These are phyloP conservation scores for Rhodotorula sp. DNA, from an alignment of 1,284 basidiomycete species.

Conservation along the genomic window DNA sequence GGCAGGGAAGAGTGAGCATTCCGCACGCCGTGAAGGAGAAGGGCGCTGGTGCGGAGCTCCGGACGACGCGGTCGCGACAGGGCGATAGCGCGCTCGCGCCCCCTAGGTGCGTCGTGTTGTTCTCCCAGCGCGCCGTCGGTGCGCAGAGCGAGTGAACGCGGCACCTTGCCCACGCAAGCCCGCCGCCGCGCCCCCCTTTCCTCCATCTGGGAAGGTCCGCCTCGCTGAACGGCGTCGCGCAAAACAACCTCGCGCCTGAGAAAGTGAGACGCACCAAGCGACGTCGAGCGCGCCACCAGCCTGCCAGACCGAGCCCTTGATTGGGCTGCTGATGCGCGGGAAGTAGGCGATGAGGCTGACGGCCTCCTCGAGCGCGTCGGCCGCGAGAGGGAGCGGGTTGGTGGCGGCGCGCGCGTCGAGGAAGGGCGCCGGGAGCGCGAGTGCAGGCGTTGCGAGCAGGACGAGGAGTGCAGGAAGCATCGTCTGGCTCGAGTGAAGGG, in stretches of 20 bases:
- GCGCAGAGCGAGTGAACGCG: too few relatives aligned
- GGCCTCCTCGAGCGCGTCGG: not conserved
- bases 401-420: conserved; percentile 1
- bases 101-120: too few relatives aligned
- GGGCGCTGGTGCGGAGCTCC: not conserved
- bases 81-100: not conserved
- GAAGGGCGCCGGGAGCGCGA: not conserved
- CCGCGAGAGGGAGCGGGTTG: not conserved
- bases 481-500: not conserved
- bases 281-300: conserved; percentile 14
- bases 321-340: conserved; percentile 3
- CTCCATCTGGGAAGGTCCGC: not conserved
- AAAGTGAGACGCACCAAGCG: conserved; percentile 11
- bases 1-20: too few relatives aligned
- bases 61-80: not conserved
- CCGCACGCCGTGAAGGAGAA: not conserved
- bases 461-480: not conserved
- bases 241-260: too few relatives aligned
- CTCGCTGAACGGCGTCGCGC: not conserved
- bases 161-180: too few relatives aligned
- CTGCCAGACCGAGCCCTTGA: not conserved
- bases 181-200: not conserved
- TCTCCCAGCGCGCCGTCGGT: too few relatives aligned
- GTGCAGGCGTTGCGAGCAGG: not conserved
- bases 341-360: conserved; percentile 24